phyloP scores from a whole-genome alignment of 208 protist species.

The Leishmania arabica region DNA sequence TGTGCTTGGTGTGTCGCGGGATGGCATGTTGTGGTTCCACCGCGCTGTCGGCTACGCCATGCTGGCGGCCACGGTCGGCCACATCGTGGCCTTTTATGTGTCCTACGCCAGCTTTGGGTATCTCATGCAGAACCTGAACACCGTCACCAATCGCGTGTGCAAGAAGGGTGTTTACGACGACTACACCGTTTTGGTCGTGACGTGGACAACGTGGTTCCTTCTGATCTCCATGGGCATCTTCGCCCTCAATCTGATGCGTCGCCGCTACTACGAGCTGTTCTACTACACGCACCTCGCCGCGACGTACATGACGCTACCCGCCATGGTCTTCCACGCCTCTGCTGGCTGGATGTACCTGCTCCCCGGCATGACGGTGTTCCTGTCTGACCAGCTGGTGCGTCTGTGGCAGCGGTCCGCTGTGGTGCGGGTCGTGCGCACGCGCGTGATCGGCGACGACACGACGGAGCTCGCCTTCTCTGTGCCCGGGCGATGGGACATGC shows the following conservation, averaged over 20 bases:
- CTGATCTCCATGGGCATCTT: constrained; percentile 57
- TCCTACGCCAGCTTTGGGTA: constrained; percentile 24
- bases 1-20: constrained; percentile 54
- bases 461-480: constrained; percentile 30
- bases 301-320: constrained; percentile 51
- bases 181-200: constrained; percentile 48
- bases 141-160: constrained; percentile 19
- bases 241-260: constrained; percentile 41
- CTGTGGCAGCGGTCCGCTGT: constrained; percentile 37
- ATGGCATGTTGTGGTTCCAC: constrained; percentile 61
- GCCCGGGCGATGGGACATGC: constrained; percentile 10
- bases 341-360: constrained; percentile 66
- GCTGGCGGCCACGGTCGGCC: constrained; percentile 28
- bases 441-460: constrained; percentile 27
- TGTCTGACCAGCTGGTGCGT: constrained; percentile 49
- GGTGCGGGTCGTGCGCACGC: constrained; percentile 25
- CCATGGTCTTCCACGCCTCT: constrained; percentile 54
- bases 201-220: constrained; percentile 40
- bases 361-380: constrained; percentile 54
- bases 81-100: constrained; percentile 34
- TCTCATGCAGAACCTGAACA: constrained; percentile 34
- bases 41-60: constrained; percentile 45
- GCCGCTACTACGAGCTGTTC: constrained; percentile 69
- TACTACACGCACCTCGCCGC: constrained; percentile 64
- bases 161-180: constrained; percentile 26